Evolutionary conservation across 441 rosid species (phyloP).

Genomic region (Corymbia calophylla): DNA sequence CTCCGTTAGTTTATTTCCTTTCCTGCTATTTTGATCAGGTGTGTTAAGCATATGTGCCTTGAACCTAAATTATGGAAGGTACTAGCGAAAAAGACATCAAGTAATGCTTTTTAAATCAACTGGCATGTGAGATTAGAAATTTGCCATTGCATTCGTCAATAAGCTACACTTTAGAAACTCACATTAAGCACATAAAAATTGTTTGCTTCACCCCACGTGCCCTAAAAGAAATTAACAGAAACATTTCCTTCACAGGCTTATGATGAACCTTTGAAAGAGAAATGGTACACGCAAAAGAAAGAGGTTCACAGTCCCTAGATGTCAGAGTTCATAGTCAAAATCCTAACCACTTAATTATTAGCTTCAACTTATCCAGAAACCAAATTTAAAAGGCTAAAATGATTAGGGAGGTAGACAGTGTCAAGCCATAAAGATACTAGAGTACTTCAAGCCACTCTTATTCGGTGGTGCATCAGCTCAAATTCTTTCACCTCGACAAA

Average conservation of each 20-base stretch:
- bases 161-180: background rate
- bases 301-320: background rate
- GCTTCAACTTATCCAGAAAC: background rate
- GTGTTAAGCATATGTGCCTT: background rate
- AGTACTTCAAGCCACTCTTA: background rate
- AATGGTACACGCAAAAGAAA: background rate
- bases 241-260: background rate
- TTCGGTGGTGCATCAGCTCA: background rate
- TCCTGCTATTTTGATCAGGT: conserved; percentile 33
- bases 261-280: background rate
- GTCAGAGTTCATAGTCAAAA: background rate
- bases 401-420: background rate
- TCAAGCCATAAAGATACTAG: background rate
- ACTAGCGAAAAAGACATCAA: background rate
- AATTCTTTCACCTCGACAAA: background rate
- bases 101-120: background rate
- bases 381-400: background rate
- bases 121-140: background rate
- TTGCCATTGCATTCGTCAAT: background rate
- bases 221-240: background rate
- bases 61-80: background rate
- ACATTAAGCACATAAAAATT: background rate
- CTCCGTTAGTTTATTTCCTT: conserved; percentile 65
- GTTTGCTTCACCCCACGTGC: background rate
- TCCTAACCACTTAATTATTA: background rate